A percentile compares a stretch with the other conserved stretches of the same genome.
These are phyloP conservation scores for Tuber indicum DNA, from an alignment of 495 filamentous ascomycete genomes.

Conservation along the genomic window DNA sequence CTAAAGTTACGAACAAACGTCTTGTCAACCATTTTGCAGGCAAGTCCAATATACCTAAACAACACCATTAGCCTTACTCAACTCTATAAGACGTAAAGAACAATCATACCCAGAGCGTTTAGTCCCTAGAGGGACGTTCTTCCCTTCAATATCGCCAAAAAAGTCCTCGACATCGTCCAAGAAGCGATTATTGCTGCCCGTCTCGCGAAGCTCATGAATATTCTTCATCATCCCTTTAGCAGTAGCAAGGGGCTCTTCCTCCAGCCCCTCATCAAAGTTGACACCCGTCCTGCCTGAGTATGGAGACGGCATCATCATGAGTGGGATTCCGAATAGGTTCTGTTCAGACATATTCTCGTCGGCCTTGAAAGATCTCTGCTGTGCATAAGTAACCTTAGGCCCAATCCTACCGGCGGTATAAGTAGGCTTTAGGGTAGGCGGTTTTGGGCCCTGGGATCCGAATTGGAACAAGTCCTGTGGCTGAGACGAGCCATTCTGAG, in stretches of 20 bases:
- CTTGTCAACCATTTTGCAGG: constrained; percentile 63
- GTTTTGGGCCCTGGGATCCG: constrained; percentile 41
- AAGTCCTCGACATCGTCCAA: constrained; percentile 72
- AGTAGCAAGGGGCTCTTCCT: constrained; percentile 43
- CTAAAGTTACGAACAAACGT: constrained; percentile 63
- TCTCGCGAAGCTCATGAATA: constrained; percentile 82
- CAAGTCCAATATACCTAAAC: constrained; percentile 57
- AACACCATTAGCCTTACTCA: constrained; percentile 7
- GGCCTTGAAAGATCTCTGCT: constrained; percentile 37
- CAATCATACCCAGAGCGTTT: constrained; percentile 36
- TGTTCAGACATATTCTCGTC: constrained; percentile 37
- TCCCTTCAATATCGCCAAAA: constrained; percentile 65
- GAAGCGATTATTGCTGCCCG: constrained; percentile 77
- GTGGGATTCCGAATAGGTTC: constrained; percentile 36
- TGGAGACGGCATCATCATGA: constrained; percentile 35
- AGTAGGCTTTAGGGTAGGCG: constrained; percentile 48
- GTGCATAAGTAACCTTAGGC: constrained; percentile 40
- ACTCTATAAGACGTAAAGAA: not conserved
- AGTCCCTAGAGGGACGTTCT: constrained; percentile 21
- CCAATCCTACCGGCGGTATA: constrained; percentile 43
- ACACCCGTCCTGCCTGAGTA: constrained; percentile 40
- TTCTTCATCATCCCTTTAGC: constrained; percentile 58
- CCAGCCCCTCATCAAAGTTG: constrained; percentile 51
- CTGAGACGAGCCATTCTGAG: constrained; percentile 9
- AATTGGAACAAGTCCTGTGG: not conserved